phyloP scores from a whole-genome alignment of 257 asterid species.

The Forsythia suspensa region DNA sequence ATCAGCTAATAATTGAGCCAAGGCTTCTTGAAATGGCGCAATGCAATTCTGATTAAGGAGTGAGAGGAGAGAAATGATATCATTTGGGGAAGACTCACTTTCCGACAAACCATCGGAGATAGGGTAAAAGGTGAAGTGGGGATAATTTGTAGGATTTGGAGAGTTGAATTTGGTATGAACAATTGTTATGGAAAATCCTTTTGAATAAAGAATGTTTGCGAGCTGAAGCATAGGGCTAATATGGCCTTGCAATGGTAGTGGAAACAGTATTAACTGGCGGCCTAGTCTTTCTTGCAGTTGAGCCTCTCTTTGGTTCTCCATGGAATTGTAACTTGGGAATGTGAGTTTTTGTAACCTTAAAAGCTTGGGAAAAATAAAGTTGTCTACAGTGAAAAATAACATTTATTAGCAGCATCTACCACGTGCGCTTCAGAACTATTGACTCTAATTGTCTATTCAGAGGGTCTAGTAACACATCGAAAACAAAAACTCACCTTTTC shows the following conservation, averaged over 20 bases:
- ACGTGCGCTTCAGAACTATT: background rate
- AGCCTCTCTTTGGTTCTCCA: background rate
- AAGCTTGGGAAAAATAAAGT: background rate
- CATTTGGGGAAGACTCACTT: background rate
- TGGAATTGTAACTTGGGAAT: background rate
- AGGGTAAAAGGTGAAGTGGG: conserved; percentile 33
- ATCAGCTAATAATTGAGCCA: conserved; percentile 18
- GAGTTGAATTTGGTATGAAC: conserved; percentile 40
- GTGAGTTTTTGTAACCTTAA: background rate
- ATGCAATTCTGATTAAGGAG: conserved; percentile 21
- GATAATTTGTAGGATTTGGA: conserved; percentile 41
- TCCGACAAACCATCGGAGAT: conserved; percentile 26
- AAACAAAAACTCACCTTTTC: background rate
- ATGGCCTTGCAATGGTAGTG: conserved; percentile 48
- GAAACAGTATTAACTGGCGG: conserved; percentile 32
- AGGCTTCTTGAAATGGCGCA: conserved; percentile 22
- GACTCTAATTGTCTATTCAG: background rate
- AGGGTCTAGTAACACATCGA: background rate
- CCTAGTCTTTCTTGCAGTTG: conserved; percentile 2
- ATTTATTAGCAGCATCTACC: background rate
- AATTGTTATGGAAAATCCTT: conserved; percentile 40
- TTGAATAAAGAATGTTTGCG: conserved; percentile 41
- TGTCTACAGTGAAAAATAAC: background rate
- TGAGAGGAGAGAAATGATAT: conserved; percentile 7
- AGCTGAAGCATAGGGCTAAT: conserved; percentile 52